Base-by-base conservation (phyloP, 352 stramenopile species). In the Halophytophthora batemanensis region DNA sequence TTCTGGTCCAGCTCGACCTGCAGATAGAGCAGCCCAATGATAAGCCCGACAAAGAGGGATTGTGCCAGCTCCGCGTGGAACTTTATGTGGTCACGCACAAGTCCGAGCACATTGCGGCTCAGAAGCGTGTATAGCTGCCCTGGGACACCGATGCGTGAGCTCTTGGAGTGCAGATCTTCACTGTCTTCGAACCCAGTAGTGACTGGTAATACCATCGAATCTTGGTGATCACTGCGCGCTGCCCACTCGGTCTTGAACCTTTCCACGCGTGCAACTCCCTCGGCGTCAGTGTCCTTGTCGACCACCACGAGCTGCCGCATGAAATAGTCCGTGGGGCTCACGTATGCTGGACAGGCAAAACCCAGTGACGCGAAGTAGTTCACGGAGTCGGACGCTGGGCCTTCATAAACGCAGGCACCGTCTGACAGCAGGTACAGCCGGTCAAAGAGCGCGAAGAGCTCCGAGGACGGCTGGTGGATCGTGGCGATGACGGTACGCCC, bases 391-490 rank as follows among this genome's bases (percentile, higher is more conserved):
- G n/a, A n/a, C n/a, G n/a, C n/a, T n/a, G n/a, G n/a, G n/a, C n/a
- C n/a, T n/a, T n/a, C n/a, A n/a, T n/a, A n/a, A n/a, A n/a, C n/a
- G n/a, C n/a, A n/a, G n/a, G n/a, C n/a, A n/a, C n/a, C n/a, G n/a
- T n/a, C n/a, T n/a, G n/a, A n/a, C n/a, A n/a, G n/a, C n/a, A n/a
- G n/a, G n/a, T n/a, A n/a, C n/a, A n/a, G n/a, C n/a, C n/a, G n/a
- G n/a, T n/a, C n/a, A n/a, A n/a, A n/a, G 79, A 87, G 12, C n/a
- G n/a, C n/a, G n/a, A n/a, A n/a, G n/a, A n/a, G n/a, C n/a, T n/a
- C n/a, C n/a, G n/a, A n/a, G n/a, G 66, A 83, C 17, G 80, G 82
- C 61, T 93, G 80, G 57, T 93, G 82, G 59, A 93, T 88, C 47
- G 80, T 88, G 46, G 50, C 71, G 15, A 91, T 51, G 33, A 91